These are phyloP conservation scores for Claviceps sp. DNA, from an alignment of 2,329 filamentous ascomycete species.

Conservation along the genomic window DNA sequence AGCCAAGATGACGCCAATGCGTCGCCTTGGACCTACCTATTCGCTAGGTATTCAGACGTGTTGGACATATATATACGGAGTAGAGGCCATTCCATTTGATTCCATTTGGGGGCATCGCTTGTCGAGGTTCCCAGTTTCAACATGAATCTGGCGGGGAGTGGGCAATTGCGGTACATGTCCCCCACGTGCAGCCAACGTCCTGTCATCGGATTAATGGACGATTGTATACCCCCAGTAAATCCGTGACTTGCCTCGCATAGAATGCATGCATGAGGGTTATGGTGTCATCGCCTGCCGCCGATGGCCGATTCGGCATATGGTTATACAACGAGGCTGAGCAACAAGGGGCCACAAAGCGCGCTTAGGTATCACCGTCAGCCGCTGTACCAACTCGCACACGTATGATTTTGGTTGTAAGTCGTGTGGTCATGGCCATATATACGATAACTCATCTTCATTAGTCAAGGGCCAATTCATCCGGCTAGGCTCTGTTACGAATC, in stretches of 20 bases:
- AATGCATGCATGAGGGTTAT: neutral
- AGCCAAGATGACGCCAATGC: too few relatives aligned
- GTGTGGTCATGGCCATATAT: neutral
- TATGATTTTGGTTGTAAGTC: too few relatives aligned
- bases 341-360: too few relatives aligned
- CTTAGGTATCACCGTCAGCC: too few relatives aligned
- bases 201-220: neutral
- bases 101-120: too few relatives aligned
- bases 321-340: neutral
- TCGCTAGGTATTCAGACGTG: too few relatives aligned
- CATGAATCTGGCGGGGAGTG: neutral
- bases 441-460: neutral
- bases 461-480: neutral
- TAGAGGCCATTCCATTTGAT: too few relatives aligned
- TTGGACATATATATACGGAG: too few relatives aligned
- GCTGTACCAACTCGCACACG: too few relatives aligned
- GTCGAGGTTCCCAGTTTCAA: too few relatives aligned
- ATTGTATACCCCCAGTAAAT: neutral
- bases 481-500: neutral
- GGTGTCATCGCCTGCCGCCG: neutral
- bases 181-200: neutral
- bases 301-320: neutral
- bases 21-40: too few relatives aligned
- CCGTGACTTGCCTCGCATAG: neutral
- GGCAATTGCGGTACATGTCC: neutral